phyloP scores from a whole-genome alignment of 2,329 filamentous ascomycete genomes.

The Xylaria arbuscula region DNA sequence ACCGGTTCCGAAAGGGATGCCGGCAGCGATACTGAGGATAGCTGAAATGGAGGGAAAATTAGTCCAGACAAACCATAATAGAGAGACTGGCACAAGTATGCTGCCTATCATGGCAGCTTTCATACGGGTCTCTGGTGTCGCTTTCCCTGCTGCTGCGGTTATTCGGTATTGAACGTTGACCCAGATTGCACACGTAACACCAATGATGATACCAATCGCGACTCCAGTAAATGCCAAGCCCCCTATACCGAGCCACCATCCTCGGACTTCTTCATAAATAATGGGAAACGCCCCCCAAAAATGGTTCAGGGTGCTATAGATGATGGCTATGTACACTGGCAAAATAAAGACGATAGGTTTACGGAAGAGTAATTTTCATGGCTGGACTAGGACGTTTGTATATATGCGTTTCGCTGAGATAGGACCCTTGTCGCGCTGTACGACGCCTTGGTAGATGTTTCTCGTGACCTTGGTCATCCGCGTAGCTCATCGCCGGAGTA shows the following conservation, averaged over 20 bases:
- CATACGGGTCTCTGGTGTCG: neutral
- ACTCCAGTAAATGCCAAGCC: neutral
- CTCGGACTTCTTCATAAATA: slow-evolving; percentile 68
- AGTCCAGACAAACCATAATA: slow-evolving; percentile 2
- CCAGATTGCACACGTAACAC: neutral
- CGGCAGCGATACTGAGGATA: neutral
- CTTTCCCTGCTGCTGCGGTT: neutral
- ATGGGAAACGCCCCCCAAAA: slow-evolving; percentile 70
- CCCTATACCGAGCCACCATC: slow-evolving; percentile 55
- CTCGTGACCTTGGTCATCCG: neutral
- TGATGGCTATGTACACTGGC: slow-evolving; percentile 71
- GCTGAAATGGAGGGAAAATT: neutral
- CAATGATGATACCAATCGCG: neutral
- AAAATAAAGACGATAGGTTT: slow-evolving; percentile 76
- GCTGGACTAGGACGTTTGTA: slow-evolving; percentile 60
- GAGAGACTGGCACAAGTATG: neutral
- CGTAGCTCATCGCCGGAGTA: slow-evolving; percentile 62
- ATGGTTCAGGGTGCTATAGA: slow-evolving; percentile 66
- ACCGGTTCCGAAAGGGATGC: slow-evolving; percentile 47
- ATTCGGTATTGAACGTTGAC: neutral
- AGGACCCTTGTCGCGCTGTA: neutral
- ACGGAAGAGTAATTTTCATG: slow-evolving; percentile 73
- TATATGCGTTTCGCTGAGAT: neutral
- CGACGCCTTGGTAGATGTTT: neutral
- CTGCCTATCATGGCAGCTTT: neutral